phyloP scores from a whole-genome alignment of 306 rosid genomes.

The Quercus aquifolioides region DNA sequence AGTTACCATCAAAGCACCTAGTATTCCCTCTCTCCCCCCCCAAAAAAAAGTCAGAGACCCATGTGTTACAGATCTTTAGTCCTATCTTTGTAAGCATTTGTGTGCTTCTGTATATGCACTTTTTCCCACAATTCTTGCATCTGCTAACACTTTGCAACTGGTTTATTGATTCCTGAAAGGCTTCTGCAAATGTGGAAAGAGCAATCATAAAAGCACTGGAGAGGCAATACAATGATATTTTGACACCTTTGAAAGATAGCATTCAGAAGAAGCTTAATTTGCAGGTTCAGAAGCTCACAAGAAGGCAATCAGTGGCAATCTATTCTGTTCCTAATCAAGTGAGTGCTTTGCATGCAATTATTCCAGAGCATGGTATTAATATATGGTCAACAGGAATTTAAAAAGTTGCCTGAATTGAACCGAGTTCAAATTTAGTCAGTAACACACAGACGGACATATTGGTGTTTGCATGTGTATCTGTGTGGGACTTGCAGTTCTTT shows the following conservation, averaged over 20 bases:
- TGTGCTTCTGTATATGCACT: no score
- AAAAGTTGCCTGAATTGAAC: not conserved
- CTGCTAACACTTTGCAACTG: slow-evolving; percentile 9
- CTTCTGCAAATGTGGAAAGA: slow-evolving; percentile 83
- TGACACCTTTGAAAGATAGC: slow-evolving; percentile 92
- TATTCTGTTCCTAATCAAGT: slow-evolving; percentile 81
- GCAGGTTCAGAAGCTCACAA: slow-evolving; percentile 97
- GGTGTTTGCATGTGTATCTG: not conserved
- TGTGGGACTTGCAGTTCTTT: not conserved
- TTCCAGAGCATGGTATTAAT: not conserved
- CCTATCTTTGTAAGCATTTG: not conserved
- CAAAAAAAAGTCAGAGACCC: no score
- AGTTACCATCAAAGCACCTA: slow-evolving; percentile 1
- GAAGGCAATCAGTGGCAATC: slow-evolving; percentile 76
- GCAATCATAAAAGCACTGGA: slow-evolving; percentile 89
- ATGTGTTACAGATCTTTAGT: not conserved
- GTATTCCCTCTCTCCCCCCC: not conserved
- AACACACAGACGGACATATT: not conserved
- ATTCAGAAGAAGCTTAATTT: slow-evolving; percentile 87
- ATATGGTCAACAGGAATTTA: not conserved
- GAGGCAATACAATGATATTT: slow-evolving; percentile 79
- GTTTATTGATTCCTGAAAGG: slow-evolving; percentile 37
- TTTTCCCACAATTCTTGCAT: not conserved
- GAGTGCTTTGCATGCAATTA: slow-evolving; percentile 22
- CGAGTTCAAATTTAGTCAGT: not conserved